Percentiles rank a stretch among this genome's conserved stretches.
Conservation (phyloP, 208 protist species). For the Crithidia sp. region DNA sequence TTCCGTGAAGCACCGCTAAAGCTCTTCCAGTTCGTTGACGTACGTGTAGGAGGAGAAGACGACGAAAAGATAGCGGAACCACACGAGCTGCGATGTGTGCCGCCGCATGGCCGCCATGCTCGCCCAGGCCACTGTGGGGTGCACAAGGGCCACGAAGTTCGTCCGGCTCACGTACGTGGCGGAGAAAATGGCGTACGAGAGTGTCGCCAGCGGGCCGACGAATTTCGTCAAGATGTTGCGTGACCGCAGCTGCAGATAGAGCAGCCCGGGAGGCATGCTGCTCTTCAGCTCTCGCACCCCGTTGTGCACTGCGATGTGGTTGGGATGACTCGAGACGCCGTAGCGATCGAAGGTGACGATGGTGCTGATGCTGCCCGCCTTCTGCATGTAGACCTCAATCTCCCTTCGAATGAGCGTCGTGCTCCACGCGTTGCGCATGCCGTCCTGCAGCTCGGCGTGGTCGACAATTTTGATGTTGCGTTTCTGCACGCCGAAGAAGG, state of each 20-base stretch:
- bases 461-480: constrained; percentile 67
- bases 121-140: constrained; percentile 46
- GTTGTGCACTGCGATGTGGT: constrained; percentile 94
- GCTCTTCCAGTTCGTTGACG: constrained; percentile 83
- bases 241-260: constrained; percentile 70
- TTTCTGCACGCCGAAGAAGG: constrained; percentile 69
- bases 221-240: constrained; percentile 75
- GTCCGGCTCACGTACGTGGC: constrained; percentile 29
- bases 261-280: constrained; percentile 75
- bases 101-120: constrained; percentile 84
- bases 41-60: constrained; percentile 96
- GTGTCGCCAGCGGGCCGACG: constrained; percentile 43
- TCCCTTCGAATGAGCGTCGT: constrained; percentile 50
- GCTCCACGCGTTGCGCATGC: constrained; percentile 79
- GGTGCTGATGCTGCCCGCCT: constrained; percentile 67
- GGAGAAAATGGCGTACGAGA: constrained; percentile 31
- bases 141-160: constrained; percentile 59
- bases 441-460: constrained; percentile 87
- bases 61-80: constrained; percentile 97
- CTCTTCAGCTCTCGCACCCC: constrained; percentile 70
- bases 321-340: constrained; percentile 95
- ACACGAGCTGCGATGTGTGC: constrained; percentile 95
- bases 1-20: constrained; percentile 7
- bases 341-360: constrained; percentile 95
- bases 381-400: constrained; percentile 66